Percentiles rank a stretch among this genome's conserved stretches.
These are phyloP conservation scores for Hirschfeldia incana DNA, from an alignment of 345 rosid species.

Conservation along the genomic window DNA sequence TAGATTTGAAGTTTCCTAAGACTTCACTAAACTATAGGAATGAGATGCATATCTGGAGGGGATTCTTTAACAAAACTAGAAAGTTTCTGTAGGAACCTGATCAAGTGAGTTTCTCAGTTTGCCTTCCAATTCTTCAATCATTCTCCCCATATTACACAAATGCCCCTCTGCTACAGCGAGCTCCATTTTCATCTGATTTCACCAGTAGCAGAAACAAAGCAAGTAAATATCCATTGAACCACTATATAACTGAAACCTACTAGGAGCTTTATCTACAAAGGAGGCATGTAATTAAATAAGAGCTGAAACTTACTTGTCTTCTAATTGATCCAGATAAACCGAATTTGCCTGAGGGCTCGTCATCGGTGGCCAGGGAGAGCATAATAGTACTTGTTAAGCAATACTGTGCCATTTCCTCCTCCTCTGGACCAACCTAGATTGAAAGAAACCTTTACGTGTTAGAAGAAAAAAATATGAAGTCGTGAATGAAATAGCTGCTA, in stretches of 20 bases:
- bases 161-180: slow-evolving; percentile 86
- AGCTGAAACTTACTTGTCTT: slow-evolving; percentile 66
- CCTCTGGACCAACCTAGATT: slow-evolving; percentile 84
- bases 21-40: not conserved
- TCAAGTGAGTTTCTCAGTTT: slow-evolving; percentile 91
- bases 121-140: slow-evolving; percentile 98
- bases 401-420: slow-evolving; percentile 74
- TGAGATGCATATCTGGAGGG: not conserved
- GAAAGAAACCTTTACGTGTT: not conserved
- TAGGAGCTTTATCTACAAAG: not conserved
- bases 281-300: not conserved
- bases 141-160: slow-evolving; percentile 94
- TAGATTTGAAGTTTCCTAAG: not conserved
- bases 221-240: no score
- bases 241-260: not conserved
- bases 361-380: slow-evolving; percentile 88
- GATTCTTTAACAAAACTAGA: not conserved
- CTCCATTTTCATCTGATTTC: slow-evolving; percentile 79
- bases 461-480: not conserved
- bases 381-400: slow-evolving; percentile 96
- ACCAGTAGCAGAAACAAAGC: not conserved
- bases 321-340: slow-evolving; percentile 93
- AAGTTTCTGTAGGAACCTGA: slow-evolving; percentile 56
- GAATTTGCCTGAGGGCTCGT: slow-evolving; percentile 76
- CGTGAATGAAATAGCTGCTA: not conserved